phyloP scores from a whole-genome alignment of 306 rosid genomes.

The Citrullus colocynthis region DNA sequence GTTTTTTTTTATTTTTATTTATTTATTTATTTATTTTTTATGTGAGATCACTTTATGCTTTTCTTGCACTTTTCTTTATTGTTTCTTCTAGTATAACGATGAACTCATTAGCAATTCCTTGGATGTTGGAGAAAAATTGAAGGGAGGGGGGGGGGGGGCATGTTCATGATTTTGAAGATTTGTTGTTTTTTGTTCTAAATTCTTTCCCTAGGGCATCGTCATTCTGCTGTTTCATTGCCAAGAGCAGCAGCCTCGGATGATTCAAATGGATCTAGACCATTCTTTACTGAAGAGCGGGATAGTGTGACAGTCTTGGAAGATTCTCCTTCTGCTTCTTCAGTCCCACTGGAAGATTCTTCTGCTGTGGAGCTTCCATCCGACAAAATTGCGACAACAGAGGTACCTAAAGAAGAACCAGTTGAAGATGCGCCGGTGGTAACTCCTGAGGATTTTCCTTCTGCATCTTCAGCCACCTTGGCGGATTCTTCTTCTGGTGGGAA shows the following conservation, averaged over 20 bases:
- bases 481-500: conserved; percentile 14
- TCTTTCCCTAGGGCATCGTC: neutral
- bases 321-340: neutral
- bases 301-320: conserved; percentile 8
- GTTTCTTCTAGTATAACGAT: neutral
- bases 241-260: conserved; percentile 23
- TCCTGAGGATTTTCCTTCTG: too few relatives aligned
- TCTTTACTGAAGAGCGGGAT: conserved; percentile 11
- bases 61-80: neutral
- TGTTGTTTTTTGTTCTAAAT: neutral
- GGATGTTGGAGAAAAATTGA: neutral
- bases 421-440: conserved; percentile 22
- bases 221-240: neutral
- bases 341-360: conserved; percentile 11
- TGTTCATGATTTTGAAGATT: neutral
- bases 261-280: conserved; percentile 13
- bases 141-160: neutral
- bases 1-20: too few relatives aligned
- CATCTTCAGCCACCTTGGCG: neutral
- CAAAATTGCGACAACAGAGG: conserved; percentile 14
- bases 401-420: conserved; percentile 17
- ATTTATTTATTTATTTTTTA: neutral
- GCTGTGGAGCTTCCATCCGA: conserved; percentile 7
- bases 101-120: neutral
- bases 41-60: neutral